Percentiles rank a stretch among this genome's conserved stretches.
Evolutionary conservation across 2,329 filamentous ascomycete species (phyloP).

Genomic region (Talaromyces sp.): DNA sequence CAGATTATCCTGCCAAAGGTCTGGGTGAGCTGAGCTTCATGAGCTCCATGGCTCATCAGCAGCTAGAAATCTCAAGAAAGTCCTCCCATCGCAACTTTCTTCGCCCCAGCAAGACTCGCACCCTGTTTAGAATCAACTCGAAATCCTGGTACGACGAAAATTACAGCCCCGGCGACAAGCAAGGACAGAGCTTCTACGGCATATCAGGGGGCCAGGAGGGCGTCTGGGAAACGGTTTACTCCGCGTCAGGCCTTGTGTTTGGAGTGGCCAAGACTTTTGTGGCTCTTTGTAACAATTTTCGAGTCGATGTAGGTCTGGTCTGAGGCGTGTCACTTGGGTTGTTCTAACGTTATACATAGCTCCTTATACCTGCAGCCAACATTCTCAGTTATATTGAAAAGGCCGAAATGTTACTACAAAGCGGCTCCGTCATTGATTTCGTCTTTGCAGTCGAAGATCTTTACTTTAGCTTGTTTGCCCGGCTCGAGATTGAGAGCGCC

Average conservation of each 20-base stretch:
- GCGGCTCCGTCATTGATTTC: slow-evolving; percentile 24
- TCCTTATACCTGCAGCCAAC: slow-evolving; percentile 25
- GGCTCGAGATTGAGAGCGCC: slow-evolving; percentile 33
- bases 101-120: too few species aligned
- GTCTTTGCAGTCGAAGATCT: slow-evolving; percentile 32
- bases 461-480: slow-evolving; percentile 33
- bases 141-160: slow-evolving; percentile 24
- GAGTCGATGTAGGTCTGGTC: slow-evolving; percentile 25
- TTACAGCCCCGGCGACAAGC: slow-evolving; percentile 8
- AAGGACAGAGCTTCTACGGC: slow-evolving; percentile 15
- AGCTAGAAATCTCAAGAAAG: too few species aligned
- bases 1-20: too few species aligned
- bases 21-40: too few species aligned
- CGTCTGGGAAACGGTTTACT: slow-evolving; percentile 25
- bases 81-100: too few species aligned
- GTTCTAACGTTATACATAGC: slow-evolving; percentile 20
- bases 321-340: not conserved
- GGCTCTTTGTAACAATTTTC: slow-evolving; percentile 28
- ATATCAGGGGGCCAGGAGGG: slow-evolving; percentile 16
- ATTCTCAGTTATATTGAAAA: slow-evolving; percentile 27
- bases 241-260: slow-evolving; percentile 30
- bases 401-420: slow-evolving; percentile 25
- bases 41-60: too few species aligned
- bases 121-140: slow-evolving; percentile 25
- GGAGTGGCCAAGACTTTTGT: slow-evolving; percentile 32